These are phyloP conservation scores for Euclidium syriacum DNA, from an alignment of 345 rosid species.

Conservation along the genomic window DNA sequence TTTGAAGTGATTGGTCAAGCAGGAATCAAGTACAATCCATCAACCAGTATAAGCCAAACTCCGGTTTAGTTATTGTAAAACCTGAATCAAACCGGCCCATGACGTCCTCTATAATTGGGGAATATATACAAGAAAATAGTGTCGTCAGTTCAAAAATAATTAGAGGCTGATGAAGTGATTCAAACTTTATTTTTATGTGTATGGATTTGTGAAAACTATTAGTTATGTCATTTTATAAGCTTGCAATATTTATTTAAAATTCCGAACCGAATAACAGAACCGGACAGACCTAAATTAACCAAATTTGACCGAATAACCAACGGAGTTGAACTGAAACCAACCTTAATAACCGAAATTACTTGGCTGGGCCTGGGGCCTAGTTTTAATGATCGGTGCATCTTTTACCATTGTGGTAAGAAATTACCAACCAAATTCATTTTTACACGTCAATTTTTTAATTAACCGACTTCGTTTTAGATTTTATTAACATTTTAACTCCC, in stretches of 20 bases:
- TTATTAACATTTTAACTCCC: background rate
- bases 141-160: background rate
- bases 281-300: no score
- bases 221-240: background rate
- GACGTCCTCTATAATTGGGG: no score
- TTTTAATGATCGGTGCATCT: no score
- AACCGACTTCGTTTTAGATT: background rate
- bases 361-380: no score
- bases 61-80: background rate
- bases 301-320: no score
- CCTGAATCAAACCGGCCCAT: background rate
- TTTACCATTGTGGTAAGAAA: no score
- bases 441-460: no score
- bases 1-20: slow-evolving; percentile 28
- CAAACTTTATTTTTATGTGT: background rate
- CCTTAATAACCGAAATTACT: no score
- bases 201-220: background rate
- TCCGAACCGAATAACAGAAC: no score
- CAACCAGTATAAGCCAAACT: background rate
- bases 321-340: no score
- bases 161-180: background rate
- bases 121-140: background rate
- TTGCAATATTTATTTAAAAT: no score
- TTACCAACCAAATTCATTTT: no score
- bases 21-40: slow-evolving; percentile 35